A percentile compares a stretch with the other conserved stretches of the same genome.
These are phyloP conservation scores for Tetraselmis striata DNA, from an alignment of 139 green algal genomes.

Conservation along the genomic window DNA sequence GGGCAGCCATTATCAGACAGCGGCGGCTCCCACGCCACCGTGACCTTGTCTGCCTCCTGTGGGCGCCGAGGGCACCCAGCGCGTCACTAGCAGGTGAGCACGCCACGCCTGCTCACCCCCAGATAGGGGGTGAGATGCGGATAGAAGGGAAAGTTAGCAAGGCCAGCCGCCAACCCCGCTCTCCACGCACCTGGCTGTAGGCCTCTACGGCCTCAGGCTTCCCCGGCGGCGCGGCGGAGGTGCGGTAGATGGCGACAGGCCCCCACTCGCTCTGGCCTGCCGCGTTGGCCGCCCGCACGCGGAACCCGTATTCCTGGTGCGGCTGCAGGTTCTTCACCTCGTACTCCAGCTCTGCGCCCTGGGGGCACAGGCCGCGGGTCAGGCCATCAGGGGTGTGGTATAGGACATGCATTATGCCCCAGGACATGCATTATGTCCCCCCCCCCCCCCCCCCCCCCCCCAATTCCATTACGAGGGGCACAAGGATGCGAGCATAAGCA, in stretches of 20 bases:
- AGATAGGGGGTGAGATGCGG: too few relatives aligned
- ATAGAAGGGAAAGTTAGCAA: too few relatives aligned
- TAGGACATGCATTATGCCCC: too few relatives aligned
- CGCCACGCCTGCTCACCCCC: too few relatives aligned
- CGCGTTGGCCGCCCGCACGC: conserved; percentile 36
- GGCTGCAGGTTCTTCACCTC: conserved; percentile 41
- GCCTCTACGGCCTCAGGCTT: conserved; percentile 3
- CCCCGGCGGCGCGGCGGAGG: conserved; percentile 21
- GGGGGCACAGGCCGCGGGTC: background rate
- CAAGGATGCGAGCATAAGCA: too few relatives aligned
- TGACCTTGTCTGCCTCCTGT: background rate
- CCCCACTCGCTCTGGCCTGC: conserved; percentile 43
- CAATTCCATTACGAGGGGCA: too few relatives aligned
- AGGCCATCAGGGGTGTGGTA: too few relatives aligned
- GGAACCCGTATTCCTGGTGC: conserved; percentile 37
- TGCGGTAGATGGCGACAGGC: background rate
- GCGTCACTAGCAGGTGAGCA: background rate
- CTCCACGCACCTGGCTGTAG: background rate
- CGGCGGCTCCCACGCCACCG: conserved; percentile 35
- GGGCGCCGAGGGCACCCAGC: too few relatives aligned
- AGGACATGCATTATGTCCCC: too few relatives aligned
- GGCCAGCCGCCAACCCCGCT: too few relatives aligned
- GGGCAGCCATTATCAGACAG: conserved; percentile 32
- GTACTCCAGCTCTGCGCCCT: conserved; percentile 10
- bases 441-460: too few relatives aligned